phyloP scores from a whole-genome alignment of 2,329 filamentous ascomycete species.

The Nigrospora oryzae region DNA sequence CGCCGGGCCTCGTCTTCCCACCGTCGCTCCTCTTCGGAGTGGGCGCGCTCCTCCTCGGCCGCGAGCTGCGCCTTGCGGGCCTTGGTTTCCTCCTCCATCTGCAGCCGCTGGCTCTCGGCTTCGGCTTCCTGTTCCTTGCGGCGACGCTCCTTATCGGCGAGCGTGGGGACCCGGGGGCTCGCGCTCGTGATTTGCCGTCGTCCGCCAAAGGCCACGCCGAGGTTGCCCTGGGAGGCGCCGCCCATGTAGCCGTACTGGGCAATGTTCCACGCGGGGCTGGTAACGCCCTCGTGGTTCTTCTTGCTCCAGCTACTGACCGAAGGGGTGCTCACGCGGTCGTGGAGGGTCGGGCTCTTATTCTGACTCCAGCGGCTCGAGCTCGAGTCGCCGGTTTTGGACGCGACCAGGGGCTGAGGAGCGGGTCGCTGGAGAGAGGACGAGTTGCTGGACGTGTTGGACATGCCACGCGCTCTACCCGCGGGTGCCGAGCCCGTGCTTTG shows the following conservation, averaged over 20 bases:
- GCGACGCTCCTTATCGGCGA: conserved; percentile 75
- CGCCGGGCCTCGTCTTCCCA: conserved; percentile 60
- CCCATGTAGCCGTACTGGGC: conserved; percentile 98
- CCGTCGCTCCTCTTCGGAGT: conserved; percentile 53
- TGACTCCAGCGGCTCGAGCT: conserved; percentile 52
- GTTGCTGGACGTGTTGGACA: conserved; percentile 50
- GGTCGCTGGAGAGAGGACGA: conserved; percentile 39
- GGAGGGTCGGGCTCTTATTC: conserved; percentile 46
- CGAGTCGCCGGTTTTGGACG: conserved; percentile 45
- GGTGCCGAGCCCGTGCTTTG: conserved; percentile 52
- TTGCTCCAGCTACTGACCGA: conserved; percentile 84
- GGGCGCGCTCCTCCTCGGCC: conserved; percentile 54
- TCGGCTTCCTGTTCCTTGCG: conserved; percentile 48
- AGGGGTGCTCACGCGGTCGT: conserved; percentile 43
- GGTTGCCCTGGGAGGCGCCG: conserved; percentile 89
- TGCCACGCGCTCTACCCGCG: conserved; percentile 36
- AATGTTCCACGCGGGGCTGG: conserved; percentile 93
- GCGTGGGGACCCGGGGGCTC: conserved; percentile 67
- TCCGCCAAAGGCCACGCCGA: conserved; percentile 87
- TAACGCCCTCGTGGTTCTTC: conserved; percentile 69
- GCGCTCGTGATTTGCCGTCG: conserved; percentile 87
- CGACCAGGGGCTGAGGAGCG: conserved; percentile 20
- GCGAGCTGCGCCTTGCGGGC: conserved; percentile 36
- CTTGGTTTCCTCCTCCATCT: conserved; percentile 44
- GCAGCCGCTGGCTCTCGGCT: conserved; percentile 48